Percentiles rank a stretch among this genome's conserved stretches.
phyloP scores from a whole-genome alignment of 2,329 filamentous ascomycete species.

The Sporothrix mexicana region DNA sequence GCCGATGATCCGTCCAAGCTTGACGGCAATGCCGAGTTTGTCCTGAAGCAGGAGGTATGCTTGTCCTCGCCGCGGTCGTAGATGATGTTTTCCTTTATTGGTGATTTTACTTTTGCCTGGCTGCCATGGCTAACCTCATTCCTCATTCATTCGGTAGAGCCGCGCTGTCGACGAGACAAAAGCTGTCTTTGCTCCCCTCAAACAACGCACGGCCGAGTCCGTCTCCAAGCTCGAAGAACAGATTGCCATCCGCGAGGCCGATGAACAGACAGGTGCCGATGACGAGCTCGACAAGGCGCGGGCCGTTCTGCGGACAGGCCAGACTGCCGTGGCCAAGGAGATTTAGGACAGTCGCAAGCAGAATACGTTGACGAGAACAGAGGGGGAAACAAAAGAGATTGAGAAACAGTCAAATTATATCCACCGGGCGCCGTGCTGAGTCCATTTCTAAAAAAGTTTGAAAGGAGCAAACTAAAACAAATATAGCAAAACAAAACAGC shows the following conservation, averaged over 20 bases:
- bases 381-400: not conserved
- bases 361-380: not conserved
- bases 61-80: slow-evolving; percentile 16
- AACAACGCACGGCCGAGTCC: slow-evolving; percentile 72
- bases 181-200: slow-evolving; percentile 76
- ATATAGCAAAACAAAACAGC: not conserved
- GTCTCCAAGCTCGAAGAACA: slow-evolving; percentile 76
- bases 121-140: slow-evolving; percentile 1
- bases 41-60: slow-evolving; percentile 84
- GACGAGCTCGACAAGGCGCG: slow-evolving; percentile 63
- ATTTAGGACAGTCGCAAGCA: not conserved
- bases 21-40: slow-evolving; percentile 77
- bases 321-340: slow-evolving; percentile 47
- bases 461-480: not conserved
- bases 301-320: slow-evolving; percentile 58
- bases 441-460: not conserved
- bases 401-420: slow-evolving; percentile 5
- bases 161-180: slow-evolving; percentile 86
- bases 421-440: slow-evolving; percentile 23
- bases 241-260: slow-evolving; percentile 67
- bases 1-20: slow-evolving; percentile 54
- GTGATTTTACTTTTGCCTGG: slow-evolving; percentile 13
- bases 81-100: not conserved
- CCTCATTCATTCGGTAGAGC: slow-evolving; percentile 56
- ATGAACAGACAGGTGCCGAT: slow-evolving; percentile 32